These are phyloP conservation scores for Penicillium samsonianum DNA, from an alignment of 495 filamentous ascomycete genomes.

Conservation along the genomic window DNA sequence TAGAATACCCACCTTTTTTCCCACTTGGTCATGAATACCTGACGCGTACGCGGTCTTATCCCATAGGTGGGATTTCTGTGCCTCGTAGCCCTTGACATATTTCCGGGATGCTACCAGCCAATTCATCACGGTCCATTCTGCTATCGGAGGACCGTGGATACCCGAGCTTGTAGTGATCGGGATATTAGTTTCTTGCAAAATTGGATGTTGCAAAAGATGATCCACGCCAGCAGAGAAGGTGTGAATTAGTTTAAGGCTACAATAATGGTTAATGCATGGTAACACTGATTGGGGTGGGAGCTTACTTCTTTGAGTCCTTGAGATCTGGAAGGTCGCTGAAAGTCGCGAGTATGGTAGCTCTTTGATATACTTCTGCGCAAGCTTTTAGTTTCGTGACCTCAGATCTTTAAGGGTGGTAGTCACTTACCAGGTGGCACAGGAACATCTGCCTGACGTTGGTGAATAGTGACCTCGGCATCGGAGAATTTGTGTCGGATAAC, in stretches of 20 bases:
- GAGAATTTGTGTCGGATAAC: slow-evolving; percentile 51
- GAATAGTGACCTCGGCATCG: slow-evolving; percentile 48
- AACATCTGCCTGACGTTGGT: slow-evolving; percentile 15
- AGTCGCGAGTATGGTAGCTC: slow-evolving; percentile 66
- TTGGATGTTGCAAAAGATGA: slow-evolving; percentile 59
- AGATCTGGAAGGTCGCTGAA: slow-evolving; percentile 52
- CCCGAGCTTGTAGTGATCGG: slow-evolving; percentile 72
- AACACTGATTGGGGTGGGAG: not conserved
- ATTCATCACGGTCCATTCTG: slow-evolving; percentile 71
- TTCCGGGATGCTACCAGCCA: slow-evolving; percentile 57
- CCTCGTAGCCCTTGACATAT: slow-evolving; percentile 47
- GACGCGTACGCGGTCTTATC: slow-evolving; percentile 17
- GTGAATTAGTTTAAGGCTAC: slow-evolving; percentile 71
- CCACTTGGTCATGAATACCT: slow-evolving; percentile 50
- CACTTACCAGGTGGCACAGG: slow-evolving; percentile 22
- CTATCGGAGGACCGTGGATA: slow-evolving; percentile 80
- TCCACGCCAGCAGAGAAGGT: slow-evolving; percentile 75
- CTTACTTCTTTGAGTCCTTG: slow-evolving; percentile 24
- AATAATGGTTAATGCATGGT: not conserved
- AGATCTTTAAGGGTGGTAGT: not conserved
- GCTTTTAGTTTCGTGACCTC: not conserved
- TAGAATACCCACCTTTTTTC: slow-evolving; percentile 67
- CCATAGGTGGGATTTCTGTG: slow-evolving; percentile 48
- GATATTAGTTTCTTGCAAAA: slow-evolving; percentile 65
- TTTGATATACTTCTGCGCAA: slow-evolving; percentile 50